These are phyloP conservation scores for Bruguiera hainesii DNA, from an alignment of 441 rosid species.

Conservation along the genomic window DNA sequence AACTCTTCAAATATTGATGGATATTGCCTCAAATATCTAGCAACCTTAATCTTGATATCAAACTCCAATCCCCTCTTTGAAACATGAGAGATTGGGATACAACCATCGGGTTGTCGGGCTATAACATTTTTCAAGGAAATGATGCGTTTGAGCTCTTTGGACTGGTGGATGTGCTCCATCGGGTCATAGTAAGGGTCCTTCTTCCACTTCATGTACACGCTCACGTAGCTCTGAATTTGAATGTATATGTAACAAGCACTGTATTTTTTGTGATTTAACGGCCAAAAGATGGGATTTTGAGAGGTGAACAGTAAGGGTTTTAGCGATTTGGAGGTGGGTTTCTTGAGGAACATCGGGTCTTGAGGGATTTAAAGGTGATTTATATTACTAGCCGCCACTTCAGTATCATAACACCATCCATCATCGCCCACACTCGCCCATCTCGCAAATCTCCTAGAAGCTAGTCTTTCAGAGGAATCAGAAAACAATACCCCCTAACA, in stretches of 20 bases:
- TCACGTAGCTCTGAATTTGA: slow-evolving; percentile 52
- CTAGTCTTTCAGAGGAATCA: too few relatives aligned
- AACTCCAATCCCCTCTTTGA: slow-evolving; percentile 66
- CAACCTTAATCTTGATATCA: slow-evolving; percentile 63
- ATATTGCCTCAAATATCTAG: slow-evolving; percentile 56
- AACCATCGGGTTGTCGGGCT: slow-evolving; percentile 39
- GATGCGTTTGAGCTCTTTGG: slow-evolving; percentile 60
- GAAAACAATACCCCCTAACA: too few relatives aligned
- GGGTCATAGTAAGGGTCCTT: slow-evolving; percentile 62
- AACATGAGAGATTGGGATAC: slow-evolving; percentile 60
- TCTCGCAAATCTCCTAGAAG: too few relatives aligned
- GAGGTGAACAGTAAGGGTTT: slow-evolving; percentile 22
- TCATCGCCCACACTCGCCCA: too few relatives aligned
- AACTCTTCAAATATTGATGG: slow-evolving; percentile 81
- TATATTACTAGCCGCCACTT: too few relatives aligned
- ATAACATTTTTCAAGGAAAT: slow-evolving; percentile 60
- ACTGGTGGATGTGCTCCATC: slow-evolving; percentile 60
- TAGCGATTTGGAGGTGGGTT: slow-evolving; percentile 28
- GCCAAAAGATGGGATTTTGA: slow-evolving; percentile 21
- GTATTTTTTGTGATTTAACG: slow-evolving; percentile 2
- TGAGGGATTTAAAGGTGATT: too few relatives aligned
- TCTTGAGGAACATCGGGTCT: slow-evolving; percentile 28
- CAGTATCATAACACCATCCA: too few relatives aligned
- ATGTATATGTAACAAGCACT: slow-evolving; percentile 18
- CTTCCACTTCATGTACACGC: slow-evolving; percentile 90